Evolutionary conservation across 2,329 filamentous ascomycete species (phyloP).

Genomic region (Metarhizium sp.): DNA sequence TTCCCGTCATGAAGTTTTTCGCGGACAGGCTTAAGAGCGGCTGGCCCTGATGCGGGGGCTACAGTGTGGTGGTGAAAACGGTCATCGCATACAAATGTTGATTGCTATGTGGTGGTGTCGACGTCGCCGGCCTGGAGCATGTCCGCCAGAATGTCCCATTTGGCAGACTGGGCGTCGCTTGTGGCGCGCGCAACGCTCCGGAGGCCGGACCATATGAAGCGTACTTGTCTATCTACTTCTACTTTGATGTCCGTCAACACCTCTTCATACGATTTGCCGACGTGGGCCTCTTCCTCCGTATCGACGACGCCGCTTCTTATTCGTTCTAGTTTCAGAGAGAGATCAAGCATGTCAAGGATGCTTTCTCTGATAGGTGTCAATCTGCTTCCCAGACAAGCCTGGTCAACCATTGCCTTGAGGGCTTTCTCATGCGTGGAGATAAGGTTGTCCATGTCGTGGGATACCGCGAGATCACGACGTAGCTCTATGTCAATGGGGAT

Average conservation of each 20-base stretch:
- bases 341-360: conserved; percentile 67
- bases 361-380: conserved; percentile 62
- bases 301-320: conserved; percentile 26
- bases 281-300: conserved; percentile 10
- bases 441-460: conserved; percentile 75
- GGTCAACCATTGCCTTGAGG: conserved; percentile 51
- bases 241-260: conserved; percentile 46
- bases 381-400: conserved; percentile 60
- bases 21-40: conserved; percentile 46
- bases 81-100: background rate
- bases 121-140: conserved; percentile 51
- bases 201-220: conserved; percentile 65
- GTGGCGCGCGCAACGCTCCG: conserved; percentile 67
- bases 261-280: conserved; percentile 35
- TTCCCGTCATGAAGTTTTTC: conserved; percentile 82
- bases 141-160: conserved; percentile 77
- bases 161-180: conserved; percentile 45
- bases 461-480: conserved; percentile 42
- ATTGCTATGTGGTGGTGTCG: conserved; percentile 3
- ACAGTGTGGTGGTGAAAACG: background rate
- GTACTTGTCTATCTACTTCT: conserved; percentile 56
- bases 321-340: conserved; percentile 61
- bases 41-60: conserved; percentile 3
- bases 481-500: conserved; percentile 50
- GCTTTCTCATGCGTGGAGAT: conserved; percentile 58